Conservation (phyloP, 805 yeast species). For the Myxozyma mucilagina region DNA sequence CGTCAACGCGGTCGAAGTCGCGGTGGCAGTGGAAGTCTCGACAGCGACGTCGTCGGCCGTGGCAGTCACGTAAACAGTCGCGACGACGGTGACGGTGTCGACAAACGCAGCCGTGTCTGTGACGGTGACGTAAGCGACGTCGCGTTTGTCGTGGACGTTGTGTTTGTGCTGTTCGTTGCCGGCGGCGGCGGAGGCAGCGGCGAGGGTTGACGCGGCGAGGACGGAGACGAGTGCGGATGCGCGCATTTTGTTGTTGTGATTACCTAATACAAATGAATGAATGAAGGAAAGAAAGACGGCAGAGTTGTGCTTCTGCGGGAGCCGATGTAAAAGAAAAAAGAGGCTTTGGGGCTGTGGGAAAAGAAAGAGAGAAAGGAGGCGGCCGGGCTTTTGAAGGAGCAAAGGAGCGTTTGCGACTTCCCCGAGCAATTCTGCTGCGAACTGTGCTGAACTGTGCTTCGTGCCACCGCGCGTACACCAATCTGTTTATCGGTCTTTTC, state of each 20-base stretch:
- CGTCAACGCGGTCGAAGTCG: slow-evolving; percentile 3
- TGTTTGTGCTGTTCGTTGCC: not conserved
- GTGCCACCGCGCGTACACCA: not conserved
- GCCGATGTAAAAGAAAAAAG: slow-evolving; percentile 8
- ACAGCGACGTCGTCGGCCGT: not conserved
- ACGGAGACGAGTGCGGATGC: slow-evolving; percentile 6
- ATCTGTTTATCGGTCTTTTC: too few species aligned
- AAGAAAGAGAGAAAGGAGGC: not conserved
- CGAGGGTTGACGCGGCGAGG: slow-evolving; percentile 16
- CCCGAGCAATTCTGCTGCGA: not conserved
- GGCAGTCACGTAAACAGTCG: slow-evolving; percentile 23
- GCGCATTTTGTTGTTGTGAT: not conserved
- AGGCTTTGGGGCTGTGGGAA: not conserved
- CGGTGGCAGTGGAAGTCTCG: slow-evolving; percentile 2
- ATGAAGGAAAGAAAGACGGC: slow-evolving; percentile 4
- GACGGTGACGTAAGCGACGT: slow-evolving; percentile 25
- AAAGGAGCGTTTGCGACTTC: not conserved
- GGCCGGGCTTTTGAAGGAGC: not conserved
- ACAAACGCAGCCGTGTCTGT: slow-evolving; percentile 13
- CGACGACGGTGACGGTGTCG: slow-evolving; percentile 21
- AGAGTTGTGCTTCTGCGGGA: slow-evolving; percentile 30
- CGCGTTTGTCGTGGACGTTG: slow-evolving; percentile 24
- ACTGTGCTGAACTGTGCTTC: not conserved
- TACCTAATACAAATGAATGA: not conserved
- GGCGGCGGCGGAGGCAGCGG: slow-evolving; percentile 11